Percentiles rank a stretch among this genome's conserved stretches.
Evolutionary conservation across 2,329 filamentous ascomycete genomes (phyloP).

Genomic region (Pseudopithomyces chartarum): DNA sequence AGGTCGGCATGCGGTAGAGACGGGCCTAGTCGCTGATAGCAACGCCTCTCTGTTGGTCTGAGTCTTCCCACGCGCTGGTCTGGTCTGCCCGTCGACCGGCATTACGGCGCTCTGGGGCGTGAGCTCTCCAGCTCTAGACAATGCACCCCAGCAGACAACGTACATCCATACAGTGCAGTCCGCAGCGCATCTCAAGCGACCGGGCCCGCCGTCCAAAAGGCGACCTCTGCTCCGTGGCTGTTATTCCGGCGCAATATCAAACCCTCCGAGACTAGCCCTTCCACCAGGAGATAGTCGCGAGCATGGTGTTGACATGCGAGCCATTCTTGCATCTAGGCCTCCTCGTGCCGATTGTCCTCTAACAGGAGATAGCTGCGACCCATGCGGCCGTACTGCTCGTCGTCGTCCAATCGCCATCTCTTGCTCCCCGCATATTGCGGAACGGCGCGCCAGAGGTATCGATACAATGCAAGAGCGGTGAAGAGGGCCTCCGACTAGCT

Average conservation of each 20-base stretch:
- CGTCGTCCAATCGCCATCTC: background rate
- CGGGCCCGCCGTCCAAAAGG: constrained; percentile 1
- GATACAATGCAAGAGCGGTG: constrained; percentile 1
- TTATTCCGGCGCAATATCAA: background rate
- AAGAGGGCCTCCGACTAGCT: background rate
- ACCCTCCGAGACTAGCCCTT: background rate
- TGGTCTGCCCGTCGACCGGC: background rate
- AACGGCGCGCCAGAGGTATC: background rate
- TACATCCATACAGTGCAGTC: too few species aligned
- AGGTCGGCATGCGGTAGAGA: background rate
- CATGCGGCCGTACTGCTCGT: background rate
- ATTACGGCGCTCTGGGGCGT: background rate
- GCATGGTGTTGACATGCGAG: background rate
- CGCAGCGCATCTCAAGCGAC: background rate
- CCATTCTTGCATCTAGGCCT: background rate
- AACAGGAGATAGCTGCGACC: background rate
- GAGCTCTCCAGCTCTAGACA: constrained; percentile 4
- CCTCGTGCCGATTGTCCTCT: background rate
- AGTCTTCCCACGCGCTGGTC: background rate
- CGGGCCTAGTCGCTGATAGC: background rate
- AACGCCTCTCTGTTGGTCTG: background rate
- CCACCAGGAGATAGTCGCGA: background rate
- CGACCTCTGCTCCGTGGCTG: background rate
- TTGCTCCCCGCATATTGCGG: background rate
- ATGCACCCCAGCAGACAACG: background rate